phyloP scores from a whole-genome alignment of 208 protist species.

The Leishmania aethiopica region DNA sequence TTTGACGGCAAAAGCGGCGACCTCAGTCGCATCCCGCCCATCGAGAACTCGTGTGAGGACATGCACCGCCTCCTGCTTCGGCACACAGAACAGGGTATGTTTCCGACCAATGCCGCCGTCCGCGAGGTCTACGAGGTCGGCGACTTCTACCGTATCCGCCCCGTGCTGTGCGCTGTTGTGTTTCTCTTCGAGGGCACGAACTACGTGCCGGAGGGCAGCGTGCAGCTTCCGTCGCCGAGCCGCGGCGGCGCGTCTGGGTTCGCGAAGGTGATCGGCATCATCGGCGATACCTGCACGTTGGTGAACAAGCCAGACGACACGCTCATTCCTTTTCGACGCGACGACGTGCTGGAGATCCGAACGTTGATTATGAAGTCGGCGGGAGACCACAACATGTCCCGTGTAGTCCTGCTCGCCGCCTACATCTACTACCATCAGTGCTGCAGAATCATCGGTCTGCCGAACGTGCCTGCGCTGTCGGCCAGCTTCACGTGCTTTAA shows the following conservation, averaged over 20 bases:
- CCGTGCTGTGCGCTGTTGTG: conserved; percentile 61
- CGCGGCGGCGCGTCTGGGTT: conserved; percentile 20
- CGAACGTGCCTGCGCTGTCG: conserved; percentile 32
- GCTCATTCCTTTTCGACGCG: neutral
- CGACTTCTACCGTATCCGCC: conserved; percentile 32
- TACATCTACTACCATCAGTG: conserved; percentile 64
- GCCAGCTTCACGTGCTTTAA: conserved; percentile 42
- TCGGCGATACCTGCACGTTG: conserved; percentile 31
- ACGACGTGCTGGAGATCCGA: conserved; percentile 33
- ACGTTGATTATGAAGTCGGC: conserved; percentile 75
- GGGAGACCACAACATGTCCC: conserved; percentile 75
- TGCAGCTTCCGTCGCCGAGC: conserved; percentile 28
- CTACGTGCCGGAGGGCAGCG: conserved; percentile 51
- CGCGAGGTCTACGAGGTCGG: conserved; percentile 29
- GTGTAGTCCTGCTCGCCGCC: conserved; percentile 53
- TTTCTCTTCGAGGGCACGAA: conserved; percentile 59
- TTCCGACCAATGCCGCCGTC: conserved; percentile 42
- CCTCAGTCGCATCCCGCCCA: conserved; percentile 48
- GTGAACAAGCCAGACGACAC: conserved; percentile 10
- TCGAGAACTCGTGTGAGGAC: conserved; percentile 28
- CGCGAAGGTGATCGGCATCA: conserved; percentile 61
- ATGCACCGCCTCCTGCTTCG: conserved; percentile 39
- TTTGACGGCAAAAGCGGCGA: conserved; percentile 29
- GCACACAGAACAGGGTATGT: conserved; percentile 16
- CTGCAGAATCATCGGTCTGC: conserved; percentile 33